phyloP scores from a whole-genome alignment of 2,329 filamentous ascomycete genomes.

The Mollisia scopiformis region DNA sequence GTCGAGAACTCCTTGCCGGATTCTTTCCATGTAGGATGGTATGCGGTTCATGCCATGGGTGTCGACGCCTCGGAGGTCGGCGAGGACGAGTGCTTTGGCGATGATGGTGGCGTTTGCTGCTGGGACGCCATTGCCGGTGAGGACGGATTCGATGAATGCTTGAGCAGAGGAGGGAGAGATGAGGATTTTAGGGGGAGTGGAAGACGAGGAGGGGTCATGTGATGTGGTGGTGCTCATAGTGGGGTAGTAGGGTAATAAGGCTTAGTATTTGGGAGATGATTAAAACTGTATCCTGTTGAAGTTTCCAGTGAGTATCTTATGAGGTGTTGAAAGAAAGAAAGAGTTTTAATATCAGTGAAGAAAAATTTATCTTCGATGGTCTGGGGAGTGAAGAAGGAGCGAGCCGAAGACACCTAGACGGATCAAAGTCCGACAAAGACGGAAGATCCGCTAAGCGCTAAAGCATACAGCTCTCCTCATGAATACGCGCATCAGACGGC shows the following conservation, averaged over 20 bases:
- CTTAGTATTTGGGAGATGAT: neutral
- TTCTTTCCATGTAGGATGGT: conserved; percentile 75
- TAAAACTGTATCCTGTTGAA: too few relatives aligned
- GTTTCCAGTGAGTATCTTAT: neutral
- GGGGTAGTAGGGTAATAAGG: neutral
- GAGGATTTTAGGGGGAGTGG: conserved; percentile 2
- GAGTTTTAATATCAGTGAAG: neutral
- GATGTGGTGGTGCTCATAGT: conserved; percentile 3
- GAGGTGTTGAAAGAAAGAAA: neutral
- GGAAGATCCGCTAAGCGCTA: neutral
- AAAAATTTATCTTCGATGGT: too few relatives aligned
- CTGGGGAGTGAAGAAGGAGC: neutral
- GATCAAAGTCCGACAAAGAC: neutral
- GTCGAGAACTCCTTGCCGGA: conserved; percentile 71
- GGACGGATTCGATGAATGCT: conserved; percentile 39
- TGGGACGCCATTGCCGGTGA: conserved; percentile 64
- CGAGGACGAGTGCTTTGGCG: conserved; percentile 70
- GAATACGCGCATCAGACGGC: neutral
- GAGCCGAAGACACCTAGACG: neutral
- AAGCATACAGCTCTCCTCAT: neutral
- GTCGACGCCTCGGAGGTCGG: conserved; percentile 78
- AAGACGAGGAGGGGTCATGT: neutral
- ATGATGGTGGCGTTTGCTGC: conserved; percentile 61
- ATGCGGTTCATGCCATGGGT: conserved; percentile 80
- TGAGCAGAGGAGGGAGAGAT: conserved; percentile 9